Evolutionary conservation across 2,329 filamentous ascomycete genomes (phyloP).

Genomic region (Penicillium sp.): DNA sequence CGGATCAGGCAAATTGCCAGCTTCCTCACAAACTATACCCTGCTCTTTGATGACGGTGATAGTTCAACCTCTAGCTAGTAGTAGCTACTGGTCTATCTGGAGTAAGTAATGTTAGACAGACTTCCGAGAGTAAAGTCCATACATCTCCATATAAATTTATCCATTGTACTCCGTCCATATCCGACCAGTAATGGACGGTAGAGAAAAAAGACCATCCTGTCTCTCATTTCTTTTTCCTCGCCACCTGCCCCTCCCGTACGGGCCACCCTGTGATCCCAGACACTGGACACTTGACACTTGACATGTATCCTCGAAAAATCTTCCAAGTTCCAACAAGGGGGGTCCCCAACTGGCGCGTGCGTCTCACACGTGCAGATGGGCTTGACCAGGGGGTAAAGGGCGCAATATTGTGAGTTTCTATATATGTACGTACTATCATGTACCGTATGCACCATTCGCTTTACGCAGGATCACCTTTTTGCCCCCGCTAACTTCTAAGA

Average conservation of each 20-base stretch:
- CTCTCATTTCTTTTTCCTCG: not conserved
- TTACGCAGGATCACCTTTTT: not conserved
- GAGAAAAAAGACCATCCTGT: not conserved
- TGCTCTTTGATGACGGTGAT: not conserved
- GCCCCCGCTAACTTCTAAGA: not conserved
- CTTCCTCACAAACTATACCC: not conserved
- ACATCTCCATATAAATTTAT: not conserved
- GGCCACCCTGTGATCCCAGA: not conserved
- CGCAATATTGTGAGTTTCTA: not conserved
- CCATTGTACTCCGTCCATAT: not conserved
- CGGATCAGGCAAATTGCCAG: slow-evolving; percentile 11
- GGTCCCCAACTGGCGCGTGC: slow-evolving; percentile 24
- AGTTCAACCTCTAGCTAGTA: no score
- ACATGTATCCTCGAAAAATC: not conserved
- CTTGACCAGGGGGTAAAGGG: not conserved
- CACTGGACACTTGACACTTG: not conserved
- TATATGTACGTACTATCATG: not conserved
- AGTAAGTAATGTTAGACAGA: not conserved
- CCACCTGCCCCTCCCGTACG: slow-evolving; percentile 15
- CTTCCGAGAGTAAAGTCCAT: not conserved
- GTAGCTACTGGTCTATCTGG: not conserved
- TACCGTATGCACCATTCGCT: not conserved
- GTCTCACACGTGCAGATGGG: slow-evolving; percentile 23
- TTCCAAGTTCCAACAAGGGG: slow-evolving; percentile 9
- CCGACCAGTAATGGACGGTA: not conserved